Conservation (phyloP, 2,329 filamentous ascomycete genomes). For the Podosphaera fusca region DNA sequence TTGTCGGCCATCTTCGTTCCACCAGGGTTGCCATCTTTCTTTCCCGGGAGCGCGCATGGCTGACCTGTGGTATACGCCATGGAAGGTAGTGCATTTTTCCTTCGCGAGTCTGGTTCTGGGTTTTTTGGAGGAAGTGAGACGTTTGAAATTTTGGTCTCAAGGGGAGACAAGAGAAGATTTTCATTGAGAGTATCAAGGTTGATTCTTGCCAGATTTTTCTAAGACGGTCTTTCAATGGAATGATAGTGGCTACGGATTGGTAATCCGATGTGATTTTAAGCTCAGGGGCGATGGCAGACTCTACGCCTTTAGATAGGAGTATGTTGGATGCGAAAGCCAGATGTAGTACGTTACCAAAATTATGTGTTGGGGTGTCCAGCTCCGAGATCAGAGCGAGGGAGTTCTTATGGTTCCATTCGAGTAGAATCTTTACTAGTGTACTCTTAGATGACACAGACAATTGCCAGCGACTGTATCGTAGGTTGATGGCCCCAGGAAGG, state of each 20-base stretch:
- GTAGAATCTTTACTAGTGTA: not conserved
- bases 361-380: not conserved
- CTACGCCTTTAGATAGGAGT: not conserved
- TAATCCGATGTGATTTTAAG: not conserved
- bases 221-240: not conserved
- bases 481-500: not conserved
- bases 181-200: no score
- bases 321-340: not conserved
- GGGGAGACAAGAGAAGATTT: no score
- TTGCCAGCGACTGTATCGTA: not conserved
- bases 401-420: not conserved
- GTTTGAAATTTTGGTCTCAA: no score
- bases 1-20: no score
- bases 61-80: no score
- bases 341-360: not conserved
- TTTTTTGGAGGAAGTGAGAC: no score
- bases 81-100: no score
- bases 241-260: not conserved
- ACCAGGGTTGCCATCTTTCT: no score
- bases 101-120: no score
- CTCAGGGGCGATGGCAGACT: not conserved
- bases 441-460: not conserved
- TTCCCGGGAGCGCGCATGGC: no score
- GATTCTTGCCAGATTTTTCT: no score
- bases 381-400: not conserved